Conservation (phyloP, 2,329 filamentous ascomycete species). For the Cercospora nicotianae region DNA sequence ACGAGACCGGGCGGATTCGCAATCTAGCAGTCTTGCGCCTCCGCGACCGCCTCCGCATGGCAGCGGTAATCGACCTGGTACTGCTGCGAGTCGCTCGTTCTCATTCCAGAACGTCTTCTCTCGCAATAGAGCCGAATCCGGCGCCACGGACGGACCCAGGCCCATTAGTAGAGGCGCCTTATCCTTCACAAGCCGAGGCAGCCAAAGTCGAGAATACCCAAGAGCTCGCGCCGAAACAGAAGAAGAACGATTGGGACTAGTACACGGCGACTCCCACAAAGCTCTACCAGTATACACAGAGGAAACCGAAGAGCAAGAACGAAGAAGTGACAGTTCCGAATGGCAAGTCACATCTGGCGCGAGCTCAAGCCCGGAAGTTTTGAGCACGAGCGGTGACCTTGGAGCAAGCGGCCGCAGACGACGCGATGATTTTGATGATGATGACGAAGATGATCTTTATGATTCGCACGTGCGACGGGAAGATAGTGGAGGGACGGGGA, state of each 20-base stretch:
- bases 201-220: slow-evolving; percentile 27
- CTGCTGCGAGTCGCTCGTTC: slow-evolving; percentile 73
- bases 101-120: slow-evolving; percentile 86
- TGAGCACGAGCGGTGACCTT: slow-evolving; percentile 30
- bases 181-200: slow-evolving; percentile 35
- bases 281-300: slow-evolving; percentile 24
- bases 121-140: slow-evolving; percentile 48
- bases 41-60: slow-evolving; percentile 59
- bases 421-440: slow-evolving; percentile 17
- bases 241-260: slow-evolving; percentile 42
- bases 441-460: slow-evolving; percentile 17
- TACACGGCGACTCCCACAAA: slow-evolving; percentile 37
- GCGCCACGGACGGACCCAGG: slow-evolving; percentile 29
- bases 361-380: slow-evolving; percentile 32
- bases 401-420: slow-evolving; percentile 18
- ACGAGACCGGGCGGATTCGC: slow-evolving; percentile 45
- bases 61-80: slow-evolving; percentile 3
- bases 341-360: slow-evolving; percentile 37
- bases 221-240: slow-evolving; percentile 34
- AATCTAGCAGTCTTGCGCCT: slow-evolving; percentile 49
- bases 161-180: slow-evolving; percentile 39
- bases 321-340: slow-evolving; percentile 33
- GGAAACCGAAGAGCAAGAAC: slow-evolving; percentile 17
- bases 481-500: slow-evolving; percentile 9
- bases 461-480: slow-evolving; percentile 15